Evolutionary conservation across 805 yeast genomes (phyloP), one percentile per base, ranked within the genome.

Genomic region (Scheffersomyces stipitis): DNA sequence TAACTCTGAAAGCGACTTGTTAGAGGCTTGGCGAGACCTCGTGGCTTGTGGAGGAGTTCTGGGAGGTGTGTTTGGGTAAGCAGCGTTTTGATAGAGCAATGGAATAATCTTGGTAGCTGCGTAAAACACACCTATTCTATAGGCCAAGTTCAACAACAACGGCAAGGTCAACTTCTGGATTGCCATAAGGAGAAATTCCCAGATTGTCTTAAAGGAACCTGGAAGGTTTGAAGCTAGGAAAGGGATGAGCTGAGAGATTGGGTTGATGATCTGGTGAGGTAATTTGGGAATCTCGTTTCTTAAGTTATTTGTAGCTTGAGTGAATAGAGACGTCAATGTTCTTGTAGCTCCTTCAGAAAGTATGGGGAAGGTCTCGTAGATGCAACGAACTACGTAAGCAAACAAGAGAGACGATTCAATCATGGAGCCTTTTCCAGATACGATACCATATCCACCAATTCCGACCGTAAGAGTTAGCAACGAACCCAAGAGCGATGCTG

Each of bases 81-180:
- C 54, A 4, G 64, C 56, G 18, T 56, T 63, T 37, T 64, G 70
- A 42, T 74, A 80, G 40, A 86, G 63, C 8, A 83, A 80, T 2
- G 99, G 99, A 15, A 93, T 87, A 43, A 93, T 89, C 55, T 95
- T 83, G 12, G 97, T 86, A 2, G 98, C 96, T 1, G 96, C 88
- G 56, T 81, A 81, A 52, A 91, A 88, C 8, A 90, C 96, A 4
- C 86, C 74, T 15, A 91, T 80, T 50, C 99, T 75, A 55, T 86
- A 91, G 2, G 89, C 86, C 51, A 93, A 67, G 48, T 89, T 89
- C 17, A 89, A 71, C 18, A 87, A 65, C 16, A 93, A 81, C 5
- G 96, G 86, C 6, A 95, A 79, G 0, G 96, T 83, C 36, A 89
- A 67, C 20, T 90, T 85, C 36, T 66, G 68, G 27, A 70, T 61